These are phyloP conservation scores for Phytophthora multivora DNA, from an alignment of 352 stramenopile genomes.

Conservation along the genomic window DNA sequence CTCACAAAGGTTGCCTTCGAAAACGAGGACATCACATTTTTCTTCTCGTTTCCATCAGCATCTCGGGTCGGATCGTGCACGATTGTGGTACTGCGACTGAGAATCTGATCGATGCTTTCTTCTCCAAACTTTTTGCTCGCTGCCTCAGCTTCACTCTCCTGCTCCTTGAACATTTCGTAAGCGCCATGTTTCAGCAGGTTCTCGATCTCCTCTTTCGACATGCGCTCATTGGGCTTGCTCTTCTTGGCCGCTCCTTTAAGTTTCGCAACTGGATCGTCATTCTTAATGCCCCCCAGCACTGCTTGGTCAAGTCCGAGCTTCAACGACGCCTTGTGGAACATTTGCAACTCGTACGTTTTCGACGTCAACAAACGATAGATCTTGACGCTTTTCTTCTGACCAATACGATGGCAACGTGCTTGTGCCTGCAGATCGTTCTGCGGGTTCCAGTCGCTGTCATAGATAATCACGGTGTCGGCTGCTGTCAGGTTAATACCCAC, in stretches of 20 bases:
- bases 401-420: conserved; percentile 92
- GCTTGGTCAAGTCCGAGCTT: conserved; percentile 94
- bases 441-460: conserved; percentile 99
- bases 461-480: conserved; percentile 93
- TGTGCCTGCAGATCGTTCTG: conserved; percentile 95
- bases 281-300: conserved; percentile 88
- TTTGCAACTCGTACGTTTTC: conserved; percentile 94
- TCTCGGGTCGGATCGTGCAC: conserved; percentile 81
- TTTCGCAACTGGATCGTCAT: conserved; percentile 56
- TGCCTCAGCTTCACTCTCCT: conserved; percentile 89
- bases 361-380: conserved; percentile 92
- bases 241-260: conserved; percentile 40
- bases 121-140: conserved; percentile 96
- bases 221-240: conserved; percentile 49
- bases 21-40: conserved; percentile 89
- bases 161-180: conserved; percentile 95
- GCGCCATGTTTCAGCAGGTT: conserved; percentile 93
- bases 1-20: conserved; percentile 94
- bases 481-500: conserved; percentile 98
- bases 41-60: conserved; percentile 54
- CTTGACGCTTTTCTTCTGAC: conserved; percentile 93
- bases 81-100: conserved; percentile 90
- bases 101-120: conserved; percentile 98
- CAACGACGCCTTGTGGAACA: conserved; percentile 93
- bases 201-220: conserved; percentile 93